These are phyloP conservation scores for Talaromyces sp. DNA, from an alignment of 2,329 filamentous ascomycete species.

Conservation along the genomic window DNA sequence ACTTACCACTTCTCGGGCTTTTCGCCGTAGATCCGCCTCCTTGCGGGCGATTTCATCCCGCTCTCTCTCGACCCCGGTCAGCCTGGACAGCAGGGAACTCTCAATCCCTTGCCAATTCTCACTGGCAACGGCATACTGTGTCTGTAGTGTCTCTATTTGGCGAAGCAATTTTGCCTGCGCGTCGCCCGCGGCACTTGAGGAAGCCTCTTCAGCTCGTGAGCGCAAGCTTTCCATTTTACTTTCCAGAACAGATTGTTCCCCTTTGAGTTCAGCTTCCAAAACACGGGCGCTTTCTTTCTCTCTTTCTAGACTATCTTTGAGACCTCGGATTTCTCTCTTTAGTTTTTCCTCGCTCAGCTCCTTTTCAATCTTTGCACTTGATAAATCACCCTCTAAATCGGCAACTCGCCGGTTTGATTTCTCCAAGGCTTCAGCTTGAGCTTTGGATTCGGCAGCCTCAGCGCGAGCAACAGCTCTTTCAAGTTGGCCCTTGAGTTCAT, in stretches of 20 bases:
- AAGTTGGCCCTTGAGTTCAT: conserved; percentile 65
- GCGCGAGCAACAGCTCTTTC: conserved; percentile 63
- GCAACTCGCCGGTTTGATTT: conserved; percentile 56
- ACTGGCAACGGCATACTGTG: conserved; percentile 87
- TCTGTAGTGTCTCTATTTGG: conserved; percentile 92
- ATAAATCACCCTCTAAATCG: conserved; percentile 61
- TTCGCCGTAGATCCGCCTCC: conserved; percentile 83
- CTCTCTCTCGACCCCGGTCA: conserved; percentile 79
- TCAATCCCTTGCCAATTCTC: conserved; percentile 99
- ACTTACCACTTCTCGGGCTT: conserved; percentile 77
- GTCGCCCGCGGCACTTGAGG: conserved; percentile 75
- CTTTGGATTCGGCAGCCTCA: conserved; percentile 62
- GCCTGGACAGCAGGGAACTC: conserved; percentile 71
- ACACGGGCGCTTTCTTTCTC: conserved; percentile 66
- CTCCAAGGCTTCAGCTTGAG: conserved; percentile 63
- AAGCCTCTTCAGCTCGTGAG: conserved; percentile 79
- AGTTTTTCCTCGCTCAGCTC: conserved; percentile 67
- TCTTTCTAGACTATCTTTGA: conserved; percentile 67
- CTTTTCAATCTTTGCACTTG: conserved; percentile 67
- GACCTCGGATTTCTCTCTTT: conserved; percentile 63
- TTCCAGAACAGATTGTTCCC: conserved; percentile 74
- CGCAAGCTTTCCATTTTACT: conserved; percentile 86
- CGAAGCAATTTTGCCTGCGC: conserved; percentile 83
- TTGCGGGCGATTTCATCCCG: conserved; percentile 77
- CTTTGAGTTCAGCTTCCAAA: conserved; percentile 71